Percentiles rank a stretch among this genome's conserved stretches.
phyloP scores from a whole-genome alignment of 345 rosid species.

The Citrus glauca region DNA sequence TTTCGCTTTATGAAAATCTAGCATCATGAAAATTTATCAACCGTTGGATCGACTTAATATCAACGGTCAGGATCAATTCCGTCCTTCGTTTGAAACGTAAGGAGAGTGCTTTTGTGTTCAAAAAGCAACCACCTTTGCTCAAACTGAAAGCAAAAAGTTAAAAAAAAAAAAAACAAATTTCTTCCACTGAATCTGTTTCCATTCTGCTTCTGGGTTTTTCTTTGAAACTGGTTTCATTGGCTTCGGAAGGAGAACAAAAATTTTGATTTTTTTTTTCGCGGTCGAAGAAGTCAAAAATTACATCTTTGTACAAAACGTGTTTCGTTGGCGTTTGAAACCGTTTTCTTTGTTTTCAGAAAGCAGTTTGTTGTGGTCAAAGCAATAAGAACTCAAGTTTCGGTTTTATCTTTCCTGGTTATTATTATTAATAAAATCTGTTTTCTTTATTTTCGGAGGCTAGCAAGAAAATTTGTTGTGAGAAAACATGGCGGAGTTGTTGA shows the following conservation, averaged over 20 bases:
- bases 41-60: background rate
- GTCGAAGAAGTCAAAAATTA: background rate
- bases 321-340: background rate
- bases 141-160: background rate
- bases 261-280: background rate
- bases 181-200: background rate
- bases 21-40: background rate
- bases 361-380: background rate
- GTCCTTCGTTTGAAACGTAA: background rate
- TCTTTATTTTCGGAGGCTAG: background rate
- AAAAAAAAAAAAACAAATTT: background rate
- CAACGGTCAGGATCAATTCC: background rate
- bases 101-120: background rate
- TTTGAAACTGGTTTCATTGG: background rate
- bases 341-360: background rate
- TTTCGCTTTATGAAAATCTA: background rate
- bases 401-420: background rate
- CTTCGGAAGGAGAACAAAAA: background rate
- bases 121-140: background rate
- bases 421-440: background rate
- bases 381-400: background rate
- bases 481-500: conserved; percentile 50
- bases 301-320: background rate
- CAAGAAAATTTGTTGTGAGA: background rate
- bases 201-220: background rate